These are phyloP conservation scores for Phyllosticta citribraziliensis DNA, from an alignment of 2,329 filamentous ascomycete genomes.

Conservation along the genomic window DNA sequence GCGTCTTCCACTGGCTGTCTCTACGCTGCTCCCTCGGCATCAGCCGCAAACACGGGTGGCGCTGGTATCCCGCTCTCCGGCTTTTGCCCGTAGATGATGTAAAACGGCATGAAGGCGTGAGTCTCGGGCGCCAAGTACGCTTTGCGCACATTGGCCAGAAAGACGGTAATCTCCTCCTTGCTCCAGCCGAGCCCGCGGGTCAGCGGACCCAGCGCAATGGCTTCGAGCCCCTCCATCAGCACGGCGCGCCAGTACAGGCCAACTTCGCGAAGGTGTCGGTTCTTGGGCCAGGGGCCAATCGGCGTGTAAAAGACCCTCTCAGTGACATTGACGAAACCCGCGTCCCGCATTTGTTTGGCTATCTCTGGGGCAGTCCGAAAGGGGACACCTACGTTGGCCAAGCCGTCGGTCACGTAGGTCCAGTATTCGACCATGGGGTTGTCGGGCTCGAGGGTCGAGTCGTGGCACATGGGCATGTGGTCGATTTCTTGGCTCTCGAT, in stretches of 20 bases:
- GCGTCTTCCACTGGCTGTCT: not conserved
- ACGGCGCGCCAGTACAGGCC: conserved; percentile 16
- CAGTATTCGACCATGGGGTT: conserved; percentile 41
- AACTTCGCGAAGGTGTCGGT: conserved; percentile 14
- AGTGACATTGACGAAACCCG: conserved; percentile 44
- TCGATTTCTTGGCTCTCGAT: conserved; percentile 47
- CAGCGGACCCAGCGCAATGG: conserved; percentile 14
- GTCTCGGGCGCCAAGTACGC: conserved; percentile 22
- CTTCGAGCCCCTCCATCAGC: conserved; percentile 15
- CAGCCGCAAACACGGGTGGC: not conserved
- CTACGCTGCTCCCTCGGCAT: not conserved
- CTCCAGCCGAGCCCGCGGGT: conserved; percentile 14
- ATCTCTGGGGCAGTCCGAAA: conserved; percentile 17
- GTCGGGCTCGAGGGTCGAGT: conserved; percentile 28
- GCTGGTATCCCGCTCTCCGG: conserved; percentile 19
- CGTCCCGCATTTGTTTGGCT: conserved; percentile 38
- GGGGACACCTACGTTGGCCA: conserved; percentile 38
- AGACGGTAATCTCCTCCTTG: conserved; percentile 13
- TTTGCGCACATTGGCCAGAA: conserved; percentile 9
- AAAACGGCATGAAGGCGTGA: conserved; percentile 46
- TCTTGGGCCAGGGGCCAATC: conserved; percentile 46
- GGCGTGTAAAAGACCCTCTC: conserved; percentile 44
- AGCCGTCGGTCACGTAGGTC: conserved; percentile 36
- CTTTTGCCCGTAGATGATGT: conserved; percentile 47
- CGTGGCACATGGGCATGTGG: conserved; percentile 38